Evolutionary conservation across 2,329 filamentous ascomycete species (phyloP).

Genomic region (Nothomitra cinnamomea): DNA sequence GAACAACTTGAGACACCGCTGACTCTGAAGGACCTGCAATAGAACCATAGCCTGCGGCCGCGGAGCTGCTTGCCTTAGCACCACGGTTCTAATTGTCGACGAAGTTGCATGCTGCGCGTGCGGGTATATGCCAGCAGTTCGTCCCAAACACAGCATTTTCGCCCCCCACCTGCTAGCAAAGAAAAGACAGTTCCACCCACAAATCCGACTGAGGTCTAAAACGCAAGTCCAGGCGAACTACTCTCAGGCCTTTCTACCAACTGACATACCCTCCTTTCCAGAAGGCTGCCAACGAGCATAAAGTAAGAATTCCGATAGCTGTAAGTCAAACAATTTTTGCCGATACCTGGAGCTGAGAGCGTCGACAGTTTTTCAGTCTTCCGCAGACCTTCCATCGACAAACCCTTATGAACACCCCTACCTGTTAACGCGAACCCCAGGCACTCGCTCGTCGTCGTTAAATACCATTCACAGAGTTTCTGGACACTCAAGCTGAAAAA

Average conservation of each 20-base stretch:
- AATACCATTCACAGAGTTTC: background rate
- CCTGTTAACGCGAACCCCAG: background rate
- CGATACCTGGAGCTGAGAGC: background rate
- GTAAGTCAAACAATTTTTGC: background rate
- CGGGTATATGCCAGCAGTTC: conserved; percentile 21
- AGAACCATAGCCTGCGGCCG: conserved; percentile 1
- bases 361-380: background rate
- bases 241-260: background rate
- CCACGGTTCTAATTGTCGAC: background rate
- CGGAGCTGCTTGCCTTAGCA: background rate
- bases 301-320: background rate
- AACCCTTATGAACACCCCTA: background rate
- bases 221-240: conserved; percentile 14
- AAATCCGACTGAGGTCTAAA: background rate
- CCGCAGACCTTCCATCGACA: background rate
- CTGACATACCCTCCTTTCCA: background rate
- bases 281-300: background rate
- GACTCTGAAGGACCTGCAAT: background rate
- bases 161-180: conserved; percentile 13
- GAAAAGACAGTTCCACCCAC: conserved; percentile 16
- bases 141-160: conserved; percentile 17
- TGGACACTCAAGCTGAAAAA: background rate
- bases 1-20: conserved; percentile 4
- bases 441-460: background rate
- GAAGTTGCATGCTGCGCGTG: conserved; percentile 12